Percentiles rank a stretch among this genome's conserved stretches.
Conservation (phyloP, 179 eudicot genomes). For the Corrigiola litoralis region DNA sequence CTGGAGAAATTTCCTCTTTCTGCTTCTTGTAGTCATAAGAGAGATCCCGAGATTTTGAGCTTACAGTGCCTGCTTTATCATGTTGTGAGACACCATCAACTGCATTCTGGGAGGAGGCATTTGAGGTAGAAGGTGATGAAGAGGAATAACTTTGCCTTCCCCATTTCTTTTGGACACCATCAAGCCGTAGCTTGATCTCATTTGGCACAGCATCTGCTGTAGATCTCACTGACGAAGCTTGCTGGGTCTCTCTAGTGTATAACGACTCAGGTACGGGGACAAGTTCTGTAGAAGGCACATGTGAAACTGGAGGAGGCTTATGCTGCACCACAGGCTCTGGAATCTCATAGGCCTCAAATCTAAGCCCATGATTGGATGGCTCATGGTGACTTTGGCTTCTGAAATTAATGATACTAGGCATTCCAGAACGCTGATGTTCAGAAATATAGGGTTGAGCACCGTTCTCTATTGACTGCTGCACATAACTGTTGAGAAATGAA, state of each 20-base stretch:
- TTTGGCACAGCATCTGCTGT: conserved; percentile 45
- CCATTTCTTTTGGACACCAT: conserved; percentile 97
- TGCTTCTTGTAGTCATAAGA: conserved; percentile 44
- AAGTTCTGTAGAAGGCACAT: conserved; percentile 54
- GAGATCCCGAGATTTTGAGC: conserved; percentile 36
- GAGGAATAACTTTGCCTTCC: conserved; percentile 76
- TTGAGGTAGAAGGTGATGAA: conserved; percentile 52
- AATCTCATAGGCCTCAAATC: conserved; percentile 90
- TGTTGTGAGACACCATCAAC: conserved; percentile 44
- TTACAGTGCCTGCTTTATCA: conserved; percentile 27
- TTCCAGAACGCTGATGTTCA: conserved; percentile 62
- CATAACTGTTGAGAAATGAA: conserved; percentile 65
- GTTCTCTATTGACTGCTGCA: conserved; percentile 58
- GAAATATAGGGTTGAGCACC: conserved; percentile 96
- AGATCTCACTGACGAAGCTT: conserved; percentile 28
- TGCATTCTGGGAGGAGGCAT: conserved; percentile 41
- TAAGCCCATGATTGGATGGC: conserved; percentile 57
- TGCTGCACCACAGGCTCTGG: conserved; percentile 61
- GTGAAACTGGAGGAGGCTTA: conserved; percentile 34
- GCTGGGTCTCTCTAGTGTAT: conserved; percentile 42
- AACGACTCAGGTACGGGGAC: conserved; percentile 60
- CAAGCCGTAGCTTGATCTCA: conserved; percentile 73
- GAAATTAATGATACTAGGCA: conserved; percentile 42
- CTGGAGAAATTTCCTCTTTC: conserved; percentile 51
- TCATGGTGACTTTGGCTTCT: conserved; percentile 54